Base-by-base conservation (phyloP, 495 filamentous ascomycete species). In the Trichoderma parareesei region DNA sequence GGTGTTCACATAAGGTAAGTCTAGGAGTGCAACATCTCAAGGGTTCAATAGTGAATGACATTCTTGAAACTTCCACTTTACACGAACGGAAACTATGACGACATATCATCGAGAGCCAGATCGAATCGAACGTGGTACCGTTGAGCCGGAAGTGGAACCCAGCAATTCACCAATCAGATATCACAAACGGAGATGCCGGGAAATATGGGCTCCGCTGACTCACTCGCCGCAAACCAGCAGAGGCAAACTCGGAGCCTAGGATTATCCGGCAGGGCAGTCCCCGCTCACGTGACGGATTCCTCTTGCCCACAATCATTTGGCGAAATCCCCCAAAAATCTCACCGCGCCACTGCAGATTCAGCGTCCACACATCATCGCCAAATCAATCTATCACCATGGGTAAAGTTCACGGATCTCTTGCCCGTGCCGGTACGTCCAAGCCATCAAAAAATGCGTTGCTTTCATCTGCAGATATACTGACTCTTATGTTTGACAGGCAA, bases 401-500 rank as follows among this genome's bases (percentile, higher is more conserved):
- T 78, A 93, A 93, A 82, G 90, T 92, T 72, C 90, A 93, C 84
- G 90, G 90, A 69, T 92, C 88, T 48, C 90, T 97, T 80, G 93
- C 93, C 77, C 93, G 93, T 89, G 93, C 93, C 74, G 94, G 93
- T 84, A 77, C 65, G 74, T 63, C 13, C 20, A 44, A 27, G 11
- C 43, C 37, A 38, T 63, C 7, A 8, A 5, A n/a, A 63, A 63
- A 35, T 7, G 35, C 42, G 0, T 62, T 13, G 42, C 61, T 33
- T 20, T 33, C 27, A 3, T 14, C 27, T 57, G 64, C 64, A 5
- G 27, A 37, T 57, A 43, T 11, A 64, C 60, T 63, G 43, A 60
- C 41, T 60, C 61, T 46, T 59, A 48, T 37, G 38, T 67, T 62
- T 62, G 53, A 35, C 49, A 67, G 65, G 66, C 68, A 94, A 94